phyloP scores from a whole-genome alignment of 163 green algal genomes.

The Prototheca cutis region DNA sequence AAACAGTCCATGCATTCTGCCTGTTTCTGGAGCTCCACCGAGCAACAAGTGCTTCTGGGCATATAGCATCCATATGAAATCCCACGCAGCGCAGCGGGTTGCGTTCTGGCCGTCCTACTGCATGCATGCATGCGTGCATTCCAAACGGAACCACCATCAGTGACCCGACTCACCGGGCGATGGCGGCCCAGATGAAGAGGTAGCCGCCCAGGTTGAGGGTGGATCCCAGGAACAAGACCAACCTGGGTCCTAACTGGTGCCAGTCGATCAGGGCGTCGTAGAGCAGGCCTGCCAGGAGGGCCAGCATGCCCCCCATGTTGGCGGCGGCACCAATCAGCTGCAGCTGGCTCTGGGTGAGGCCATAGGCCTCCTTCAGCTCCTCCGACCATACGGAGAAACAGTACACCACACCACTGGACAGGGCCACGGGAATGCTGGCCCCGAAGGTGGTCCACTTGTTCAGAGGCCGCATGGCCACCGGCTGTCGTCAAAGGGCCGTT shows the following conservation, averaged over 20 bases:
- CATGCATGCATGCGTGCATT: background rate
- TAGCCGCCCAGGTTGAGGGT: constrained; percentile 25
- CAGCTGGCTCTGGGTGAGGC: constrained; percentile 24
- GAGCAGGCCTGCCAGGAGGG: constrained; percentile 36
- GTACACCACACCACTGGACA: constrained; percentile 11
- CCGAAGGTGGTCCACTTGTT: constrained; percentile 24
- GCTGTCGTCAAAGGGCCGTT: too few relatives aligned
- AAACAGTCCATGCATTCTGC: too few relatives aligned
- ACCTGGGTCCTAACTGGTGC: constrained; percentile 28
- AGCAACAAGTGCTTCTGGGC: too few relatives aligned
- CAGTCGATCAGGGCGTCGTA: constrained; percentile 32
- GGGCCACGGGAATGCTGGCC: constrained; percentile 2
- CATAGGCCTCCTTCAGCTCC: constrained; percentile 14
- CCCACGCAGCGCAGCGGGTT: too few relatives aligned
- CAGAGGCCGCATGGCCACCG: background rate
- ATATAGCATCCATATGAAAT: too few relatives aligned
- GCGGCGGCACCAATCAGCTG: constrained; percentile 14
- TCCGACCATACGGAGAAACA: constrained; percentile 22
- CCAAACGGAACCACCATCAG: background rate
- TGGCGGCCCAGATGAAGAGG: constrained; percentile 21
- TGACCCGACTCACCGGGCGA: constrained; percentile 6
- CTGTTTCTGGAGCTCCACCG: too few relatives aligned
- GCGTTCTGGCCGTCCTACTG: too few relatives aligned
- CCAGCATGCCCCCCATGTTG: constrained; percentile 25
- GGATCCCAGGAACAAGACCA: constrained; percentile 19